phyloP scores from a whole-genome alignment of 768 basidiomycete species.

The Suillus plorans region DNA sequence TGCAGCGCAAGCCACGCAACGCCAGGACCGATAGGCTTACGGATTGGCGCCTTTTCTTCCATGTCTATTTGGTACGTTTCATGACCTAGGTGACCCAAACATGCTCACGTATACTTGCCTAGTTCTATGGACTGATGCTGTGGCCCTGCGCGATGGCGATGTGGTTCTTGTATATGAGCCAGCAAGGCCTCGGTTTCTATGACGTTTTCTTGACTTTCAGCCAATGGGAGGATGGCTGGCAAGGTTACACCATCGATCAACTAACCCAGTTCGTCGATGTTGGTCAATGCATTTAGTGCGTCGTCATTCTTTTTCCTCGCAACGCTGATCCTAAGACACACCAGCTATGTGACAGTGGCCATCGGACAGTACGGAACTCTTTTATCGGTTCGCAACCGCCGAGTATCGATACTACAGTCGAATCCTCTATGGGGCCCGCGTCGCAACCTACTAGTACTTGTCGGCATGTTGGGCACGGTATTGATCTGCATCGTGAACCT shows the following conservation, averaged over 20 bases:
- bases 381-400: conserved; percentile 29
- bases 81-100: conserved; percentile 6
- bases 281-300: conserved; percentile 45
- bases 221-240: conserved; percentile 38
- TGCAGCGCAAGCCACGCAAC: conserved; percentile 42
- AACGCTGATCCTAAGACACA: not conserved
- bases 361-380: conserved; percentile 25
- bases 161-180: conserved; percentile 40
- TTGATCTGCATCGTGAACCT: conserved; percentile 34
- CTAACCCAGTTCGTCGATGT: conserved; percentile 36
- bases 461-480: conserved; percentile 33
- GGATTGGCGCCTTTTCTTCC: conserved; percentile 48
- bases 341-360: conserved; percentile 37
- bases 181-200: conserved; percentile 33
- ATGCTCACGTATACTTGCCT: not conserved
- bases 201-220: conserved; percentile 39
- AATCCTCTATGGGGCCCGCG: conserved; percentile 39
- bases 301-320: not conserved
- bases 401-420: conserved; percentile 25
- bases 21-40: conserved; percentile 47
- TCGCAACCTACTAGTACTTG: conserved; percentile 32
- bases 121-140: conserved; percentile 45
- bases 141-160: conserved; percentile 44
- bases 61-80: conserved; percentile 43
- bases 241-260: conserved; percentile 29